Conservation (phyloP, 2,329 filamentous ascomycete species). For the Remersonia thermophila region DNA sequence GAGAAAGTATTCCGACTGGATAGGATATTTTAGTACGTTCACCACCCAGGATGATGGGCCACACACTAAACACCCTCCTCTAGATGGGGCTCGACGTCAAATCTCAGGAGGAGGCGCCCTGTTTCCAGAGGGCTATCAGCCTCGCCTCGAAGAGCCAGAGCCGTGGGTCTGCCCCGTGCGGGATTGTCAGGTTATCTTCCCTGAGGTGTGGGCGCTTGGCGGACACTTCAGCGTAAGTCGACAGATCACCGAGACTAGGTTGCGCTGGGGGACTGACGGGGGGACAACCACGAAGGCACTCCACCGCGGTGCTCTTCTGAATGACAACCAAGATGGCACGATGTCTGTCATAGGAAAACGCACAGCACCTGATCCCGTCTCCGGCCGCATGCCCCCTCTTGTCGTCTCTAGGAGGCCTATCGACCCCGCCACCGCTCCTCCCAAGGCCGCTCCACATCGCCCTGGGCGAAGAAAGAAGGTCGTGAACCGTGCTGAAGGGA, state of each 20-base stretch:
- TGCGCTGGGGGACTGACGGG: neutral
- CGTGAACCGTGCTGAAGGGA: too few species aligned
- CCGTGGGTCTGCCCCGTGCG: slow-evolving; percentile 14
- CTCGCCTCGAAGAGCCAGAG: neutral
- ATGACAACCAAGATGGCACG: slow-evolving; percentile 12
- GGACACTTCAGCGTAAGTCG: slow-evolving; percentile 13
- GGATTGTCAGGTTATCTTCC: slow-evolving; percentile 10
- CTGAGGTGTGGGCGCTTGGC: slow-evolving; percentile 7
- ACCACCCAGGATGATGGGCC: neutral
- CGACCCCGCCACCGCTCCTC: slow-evolving; percentile 4
- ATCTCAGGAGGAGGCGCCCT: slow-evolving; percentile 9
- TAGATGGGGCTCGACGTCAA: slow-evolving; percentile 2
- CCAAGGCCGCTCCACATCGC: slow-evolving; percentile 5
- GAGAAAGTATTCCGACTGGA: slow-evolving; percentile 8
- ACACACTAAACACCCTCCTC: too few species aligned
- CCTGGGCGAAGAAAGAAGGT: slow-evolving; percentile 5
- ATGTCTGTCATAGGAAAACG: slow-evolving; percentile 8
- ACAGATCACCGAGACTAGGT: neutral
- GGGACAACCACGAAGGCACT: neutral
- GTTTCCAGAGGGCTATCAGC: slow-evolving; percentile 11
- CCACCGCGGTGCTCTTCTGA: slow-evolving; percentile 11
- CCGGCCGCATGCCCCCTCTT: slow-evolving; percentile 8
- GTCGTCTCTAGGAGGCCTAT: slow-evolving; percentile 9
- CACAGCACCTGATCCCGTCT: slow-evolving; percentile 2
- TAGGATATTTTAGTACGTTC: slow-evolving; percentile 6